Percentiles rank a stretch among this genome's conserved stretches.
phyloP scores from a whole-genome alignment of 805 yeast genomes.

The Wickerhamomyces mucosus region DNA sequence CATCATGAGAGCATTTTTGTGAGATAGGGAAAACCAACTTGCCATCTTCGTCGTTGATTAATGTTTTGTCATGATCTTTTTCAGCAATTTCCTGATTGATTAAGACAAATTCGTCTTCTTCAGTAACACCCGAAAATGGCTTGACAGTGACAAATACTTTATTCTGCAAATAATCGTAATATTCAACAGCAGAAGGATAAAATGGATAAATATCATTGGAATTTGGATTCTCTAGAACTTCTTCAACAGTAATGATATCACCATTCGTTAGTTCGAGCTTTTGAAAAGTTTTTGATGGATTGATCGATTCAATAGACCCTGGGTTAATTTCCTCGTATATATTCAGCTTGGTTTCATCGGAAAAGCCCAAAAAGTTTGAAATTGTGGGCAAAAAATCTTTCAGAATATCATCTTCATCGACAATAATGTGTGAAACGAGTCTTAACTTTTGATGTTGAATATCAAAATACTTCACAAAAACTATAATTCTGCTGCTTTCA shows the following conservation, averaged over 20 bases:
- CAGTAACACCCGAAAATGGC: slow-evolving; percentile 31
- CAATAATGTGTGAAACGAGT: slow-evolving; percentile 57
- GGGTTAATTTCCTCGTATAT: slow-evolving; percentile 57
- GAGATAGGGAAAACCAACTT: slow-evolving; percentile 74
- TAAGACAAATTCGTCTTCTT: slow-evolving; percentile 41
- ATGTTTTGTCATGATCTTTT: slow-evolving; percentile 16
- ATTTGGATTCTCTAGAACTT: slow-evolving; percentile 17
- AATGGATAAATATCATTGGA: slow-evolving; percentile 20
- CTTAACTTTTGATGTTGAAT: slow-evolving; percentile 37
- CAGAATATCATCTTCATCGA: slow-evolving; percentile 38
- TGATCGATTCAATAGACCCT: slow-evolving; percentile 34
- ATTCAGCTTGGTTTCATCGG: slow-evolving; percentile 24
- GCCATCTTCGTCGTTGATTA: no score
- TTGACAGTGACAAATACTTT: slow-evolving; percentile 50
- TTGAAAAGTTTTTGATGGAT: slow-evolving; percentile 32
- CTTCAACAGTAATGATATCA: slow-evolving; percentile 39
- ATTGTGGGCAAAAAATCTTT: slow-evolving; percentile 31
- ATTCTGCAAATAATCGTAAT: slow-evolving; percentile 45
- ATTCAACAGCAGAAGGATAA: slow-evolving; percentile 31
- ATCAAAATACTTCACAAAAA: slow-evolving; percentile 64
- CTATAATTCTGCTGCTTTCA: slow-evolving; percentile 20
- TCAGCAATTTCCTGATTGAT: slow-evolving; percentile 20
- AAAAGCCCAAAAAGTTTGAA: slow-evolving; percentile 30
- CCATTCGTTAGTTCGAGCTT: slow-evolving; percentile 56
- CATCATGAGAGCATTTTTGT: slow-evolving; percentile 45